Conservation (phyloP, 176 grass and related monocot genomes). For the Musa troglodytarum region DNA sequence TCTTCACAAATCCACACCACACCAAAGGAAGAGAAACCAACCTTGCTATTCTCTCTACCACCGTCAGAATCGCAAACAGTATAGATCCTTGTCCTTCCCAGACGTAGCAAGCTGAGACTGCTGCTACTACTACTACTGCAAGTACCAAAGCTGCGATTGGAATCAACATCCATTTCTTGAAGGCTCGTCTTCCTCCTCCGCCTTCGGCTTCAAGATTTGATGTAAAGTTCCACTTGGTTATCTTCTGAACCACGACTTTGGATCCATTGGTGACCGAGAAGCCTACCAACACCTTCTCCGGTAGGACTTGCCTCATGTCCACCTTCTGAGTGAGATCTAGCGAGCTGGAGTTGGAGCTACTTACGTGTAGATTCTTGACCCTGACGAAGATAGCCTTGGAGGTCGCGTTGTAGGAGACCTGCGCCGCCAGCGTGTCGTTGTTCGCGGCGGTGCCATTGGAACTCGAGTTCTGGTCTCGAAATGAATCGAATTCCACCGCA, state of each 20-base stretch:
- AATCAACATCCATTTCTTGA: not conserved
- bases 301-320: not conserved
- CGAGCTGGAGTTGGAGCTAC: not conserved
- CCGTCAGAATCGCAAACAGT: not conserved
- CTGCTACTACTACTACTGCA: too few species aligned
- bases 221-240: conserved; percentile 1
- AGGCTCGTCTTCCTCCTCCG: not conserved
- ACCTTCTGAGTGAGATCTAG: not conserved
- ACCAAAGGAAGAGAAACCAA: not conserved
- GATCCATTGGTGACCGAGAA: conserved; percentile 3
- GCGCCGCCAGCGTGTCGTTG: not conserved
- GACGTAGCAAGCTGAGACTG: not conserved
- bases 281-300: conserved; percentile 1
- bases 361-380: not conserved
- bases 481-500: conserved; percentile 11
- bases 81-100: not conserved
- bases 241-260: not conserved
- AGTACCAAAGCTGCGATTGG: not conserved
- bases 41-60: not conserved
- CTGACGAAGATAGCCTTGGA: not conserved
- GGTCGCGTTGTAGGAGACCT: not conserved
- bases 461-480: not conserved
- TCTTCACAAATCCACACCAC: not conserved
- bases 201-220: not conserved
- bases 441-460: not conserved